phyloP scores from a whole-genome alignment of 352 stramenopile genomes.

The Thalassiosira gravida region DNA sequence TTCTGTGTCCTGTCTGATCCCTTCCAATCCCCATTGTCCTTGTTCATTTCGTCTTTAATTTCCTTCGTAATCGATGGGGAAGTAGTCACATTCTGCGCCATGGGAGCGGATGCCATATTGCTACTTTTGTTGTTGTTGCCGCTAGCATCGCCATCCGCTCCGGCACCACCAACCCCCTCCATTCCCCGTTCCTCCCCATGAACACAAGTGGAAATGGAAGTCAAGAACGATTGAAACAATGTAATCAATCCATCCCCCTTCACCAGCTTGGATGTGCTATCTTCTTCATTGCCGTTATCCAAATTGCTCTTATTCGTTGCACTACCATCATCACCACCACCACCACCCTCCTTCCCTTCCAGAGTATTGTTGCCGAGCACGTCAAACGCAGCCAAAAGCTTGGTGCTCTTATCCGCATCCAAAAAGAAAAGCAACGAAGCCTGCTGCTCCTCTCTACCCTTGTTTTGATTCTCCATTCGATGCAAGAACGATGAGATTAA shows the following conservation, averaged over 20 bases:
- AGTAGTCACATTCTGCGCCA: slow-evolving; percentile 29
- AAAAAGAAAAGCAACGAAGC: slow-evolving; percentile 71
- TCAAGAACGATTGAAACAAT: slow-evolving; percentile 70
- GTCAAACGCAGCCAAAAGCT: slow-evolving; percentile 72
- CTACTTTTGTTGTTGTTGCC: slow-evolving; percentile 12
- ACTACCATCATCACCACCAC: not conserved
- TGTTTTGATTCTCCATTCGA: slow-evolving; percentile 50
- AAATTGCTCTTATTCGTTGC: not conserved
- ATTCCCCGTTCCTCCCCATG: slow-evolving; percentile 25
- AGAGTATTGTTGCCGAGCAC: slow-evolving; percentile 22
- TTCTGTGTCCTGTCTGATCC: slow-evolving; percentile 53
- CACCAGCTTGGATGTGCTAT: slow-evolving; percentile 31
- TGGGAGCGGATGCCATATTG: slow-evolving; percentile 28
- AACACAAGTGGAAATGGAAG: slow-evolving; percentile 66
- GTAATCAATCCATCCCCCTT: slow-evolving; percentile 38
- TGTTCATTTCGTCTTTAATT: slow-evolving; percentile 12
- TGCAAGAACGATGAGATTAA: slow-evolving; percentile 62
- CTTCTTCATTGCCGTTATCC: not conserved
- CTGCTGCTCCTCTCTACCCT: slow-evolving; percentile 38
- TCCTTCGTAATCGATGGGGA: slow-evolving; percentile 16
- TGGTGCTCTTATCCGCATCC: slow-evolving; percentile 69
- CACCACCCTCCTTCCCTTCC: not conserved
- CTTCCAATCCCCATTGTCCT: slow-evolving; percentile 36
- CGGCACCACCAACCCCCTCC: no score
- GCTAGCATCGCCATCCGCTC: slow-evolving; percentile 13